These are phyloP conservation scores for Exophiala mesophila DNA, from an alignment of 2,329 filamentous ascomycete species.

Conservation along the genomic window DNA sequence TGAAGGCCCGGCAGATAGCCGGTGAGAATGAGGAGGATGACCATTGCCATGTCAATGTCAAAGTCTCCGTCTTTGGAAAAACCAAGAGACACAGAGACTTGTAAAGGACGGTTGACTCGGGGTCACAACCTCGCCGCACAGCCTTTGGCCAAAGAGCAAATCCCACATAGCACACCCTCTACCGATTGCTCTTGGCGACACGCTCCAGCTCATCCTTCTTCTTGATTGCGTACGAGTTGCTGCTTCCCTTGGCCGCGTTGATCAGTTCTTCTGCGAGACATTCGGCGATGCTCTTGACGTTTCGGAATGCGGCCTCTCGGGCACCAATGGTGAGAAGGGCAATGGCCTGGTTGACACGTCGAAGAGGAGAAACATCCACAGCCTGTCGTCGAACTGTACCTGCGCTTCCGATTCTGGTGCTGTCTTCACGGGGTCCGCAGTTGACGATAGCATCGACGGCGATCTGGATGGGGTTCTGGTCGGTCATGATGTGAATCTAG, in stretches of 20 bases:
- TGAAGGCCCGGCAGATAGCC: too few species aligned
- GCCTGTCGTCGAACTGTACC: conserved; percentile 99
- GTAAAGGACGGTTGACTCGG: too few species aligned
- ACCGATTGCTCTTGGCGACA: conserved; percentile 99
- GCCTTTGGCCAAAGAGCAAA: not conserved
- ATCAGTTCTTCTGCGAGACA: conserved; percentile 99
- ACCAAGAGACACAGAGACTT: too few species aligned
- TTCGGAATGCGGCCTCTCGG: conserved; percentile 98
- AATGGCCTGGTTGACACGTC: conserved; percentile 99
- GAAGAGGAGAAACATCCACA: conserved; percentile 99
- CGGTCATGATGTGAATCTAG: conserved; percentile 99
- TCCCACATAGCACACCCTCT: conserved; percentile 48
- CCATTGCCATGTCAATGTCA: conserved; percentile 5
- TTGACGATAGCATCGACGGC: conserved; percentile 99
- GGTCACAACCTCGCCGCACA: not conserved
- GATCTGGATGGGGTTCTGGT: conserved; percentile 99
- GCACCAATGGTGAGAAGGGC: conserved; percentile 98
- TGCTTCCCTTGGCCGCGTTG: conserved; percentile 99
- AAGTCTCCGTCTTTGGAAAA: conserved; percentile 8
- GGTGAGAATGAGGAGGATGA: too few species aligned
- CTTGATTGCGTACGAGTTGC: conserved; percentile 99
- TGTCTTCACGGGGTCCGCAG: conserved; percentile 99
- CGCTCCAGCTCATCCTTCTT: conserved; percentile 99
- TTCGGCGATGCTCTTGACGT: conserved; percentile 99
- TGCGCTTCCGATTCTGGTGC: conserved; percentile 97